Conservation (phyloP, 805 yeast species). For the Cyberlindnera maritima region DNA sequence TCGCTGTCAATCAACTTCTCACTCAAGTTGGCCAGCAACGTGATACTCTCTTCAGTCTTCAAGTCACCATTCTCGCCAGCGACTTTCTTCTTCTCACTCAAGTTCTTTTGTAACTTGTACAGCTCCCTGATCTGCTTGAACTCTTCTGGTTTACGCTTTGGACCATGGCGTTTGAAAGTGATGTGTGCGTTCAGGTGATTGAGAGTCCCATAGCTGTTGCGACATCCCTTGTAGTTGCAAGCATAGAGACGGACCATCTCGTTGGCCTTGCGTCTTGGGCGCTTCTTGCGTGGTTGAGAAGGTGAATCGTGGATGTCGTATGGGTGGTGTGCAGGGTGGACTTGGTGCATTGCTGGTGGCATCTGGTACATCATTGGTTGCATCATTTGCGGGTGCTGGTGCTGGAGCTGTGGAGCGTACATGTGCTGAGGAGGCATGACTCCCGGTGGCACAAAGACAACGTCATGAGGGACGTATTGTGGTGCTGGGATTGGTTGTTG, state of each 20-base stretch:
- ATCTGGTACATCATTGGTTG: neutral
- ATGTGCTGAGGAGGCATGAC: neutral
- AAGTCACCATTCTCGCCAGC: slow-evolving; percentile 1
- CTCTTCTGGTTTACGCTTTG: slow-evolving; percentile 52
- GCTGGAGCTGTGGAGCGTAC: neutral
- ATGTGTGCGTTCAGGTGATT: slow-evolving; percentile 60
- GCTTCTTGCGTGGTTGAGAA: slow-evolving; percentile 31
- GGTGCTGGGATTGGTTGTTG: slow-evolving; percentile 4
- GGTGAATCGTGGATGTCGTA: neutral
- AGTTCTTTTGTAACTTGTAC: slow-evolving; percentile 38
- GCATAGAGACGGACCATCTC: slow-evolving; percentile 54
- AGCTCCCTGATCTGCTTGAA: slow-evolving; percentile 48
- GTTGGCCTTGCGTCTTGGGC: slow-evolving; percentile 52
- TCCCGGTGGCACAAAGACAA: neutral
- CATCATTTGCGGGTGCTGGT: slow-evolving; percentile 1
- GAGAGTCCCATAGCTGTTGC: slow-evolving; percentile 56
- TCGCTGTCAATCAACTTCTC: slow-evolving; percentile 16
- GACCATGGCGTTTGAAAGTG: slow-evolving; percentile 50
- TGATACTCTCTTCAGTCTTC: slow-evolving; percentile 12
- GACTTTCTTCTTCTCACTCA: slow-evolving; percentile 17
- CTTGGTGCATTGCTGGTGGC: neutral
- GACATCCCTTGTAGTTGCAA: slow-evolving; percentile 46
- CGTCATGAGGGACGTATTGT: neutral
- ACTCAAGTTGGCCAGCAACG: slow-evolving; percentile 16
- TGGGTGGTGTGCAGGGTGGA: neutral